Percentiles rank a stretch among this genome's conserved stretches.
Conservation (phyloP, 441 rosid species). For the Flueggea neowawraea region DNA sequence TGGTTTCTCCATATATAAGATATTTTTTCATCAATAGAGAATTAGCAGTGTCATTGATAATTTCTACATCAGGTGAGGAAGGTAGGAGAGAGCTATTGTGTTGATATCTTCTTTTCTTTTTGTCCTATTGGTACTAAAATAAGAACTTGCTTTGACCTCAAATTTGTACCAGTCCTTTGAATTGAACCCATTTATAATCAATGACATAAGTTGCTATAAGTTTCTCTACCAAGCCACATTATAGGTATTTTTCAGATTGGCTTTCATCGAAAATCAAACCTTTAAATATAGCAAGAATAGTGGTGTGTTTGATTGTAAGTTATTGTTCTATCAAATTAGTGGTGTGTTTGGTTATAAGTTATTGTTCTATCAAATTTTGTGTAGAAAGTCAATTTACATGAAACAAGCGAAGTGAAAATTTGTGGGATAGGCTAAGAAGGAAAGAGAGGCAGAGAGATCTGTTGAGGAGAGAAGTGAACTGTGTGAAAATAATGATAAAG, state of each 20-base stretch:
- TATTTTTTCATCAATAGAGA: neutral
- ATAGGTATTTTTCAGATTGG: constrained; percentile 13
- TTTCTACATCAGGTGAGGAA: constrained; percentile 5
- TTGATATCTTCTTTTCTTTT: neutral
- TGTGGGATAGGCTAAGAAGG: too few species aligned
- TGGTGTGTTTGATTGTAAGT: constrained; percentile 10
- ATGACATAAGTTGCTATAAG: constrained; percentile 9
- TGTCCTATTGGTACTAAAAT: constrained; percentile 17
- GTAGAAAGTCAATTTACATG: too few species aligned
- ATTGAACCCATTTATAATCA: constrained; percentile 12
- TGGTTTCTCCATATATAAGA: neutral
- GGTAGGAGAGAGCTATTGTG: constrained; percentile 21
- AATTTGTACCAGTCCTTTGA: constrained; percentile 12
- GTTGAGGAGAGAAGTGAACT: neutral
- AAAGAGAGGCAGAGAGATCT: too few species aligned
- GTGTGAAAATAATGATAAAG: constrained; percentile 18
- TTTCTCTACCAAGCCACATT: constrained; percentile 21
- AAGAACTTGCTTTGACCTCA: constrained; percentile 23
- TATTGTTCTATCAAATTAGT: neutral
- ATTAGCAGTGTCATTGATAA: neutral
- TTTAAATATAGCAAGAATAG: neutral
- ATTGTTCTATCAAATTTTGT: neutral
- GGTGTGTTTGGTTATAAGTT: neutral
- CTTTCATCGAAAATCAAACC: too few species aligned
- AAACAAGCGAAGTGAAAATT: too few species aligned